phyloP scores from a whole-genome alignment of 176 grass and related monocot genomes.

The Musa itinerans region DNA sequence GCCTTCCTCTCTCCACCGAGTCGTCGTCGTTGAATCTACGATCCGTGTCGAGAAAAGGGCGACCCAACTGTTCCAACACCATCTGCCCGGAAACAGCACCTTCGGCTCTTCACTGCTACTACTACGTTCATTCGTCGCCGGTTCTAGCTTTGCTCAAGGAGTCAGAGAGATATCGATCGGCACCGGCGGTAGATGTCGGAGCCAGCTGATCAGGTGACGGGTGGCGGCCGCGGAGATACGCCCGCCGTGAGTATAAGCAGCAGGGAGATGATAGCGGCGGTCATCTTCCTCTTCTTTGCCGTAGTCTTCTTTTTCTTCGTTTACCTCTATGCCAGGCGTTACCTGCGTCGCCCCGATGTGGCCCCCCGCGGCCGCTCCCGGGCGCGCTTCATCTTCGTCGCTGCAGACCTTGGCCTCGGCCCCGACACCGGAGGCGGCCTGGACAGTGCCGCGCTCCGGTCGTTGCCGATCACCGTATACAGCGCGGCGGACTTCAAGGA shows the following conservation, averaged over 20 bases:
- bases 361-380: slow-evolving; percentile 7
- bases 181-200: too few relatives aligned
- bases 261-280: slow-evolving; percentile 45
- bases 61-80: too few relatives aligned
- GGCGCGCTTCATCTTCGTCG: slow-evolving; percentile 32
- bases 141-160: too few relatives aligned
- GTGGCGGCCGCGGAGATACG: not conserved
- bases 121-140: too few relatives aligned
- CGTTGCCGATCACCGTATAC: slow-evolving; percentile 30
- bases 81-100: too few relatives aligned
- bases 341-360: slow-evolving; percentile 17
- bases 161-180: too few relatives aligned
- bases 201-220: too few relatives aligned
- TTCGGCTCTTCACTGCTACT: too few relatives aligned
- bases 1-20: too few relatives aligned
- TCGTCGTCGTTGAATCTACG: too few relatives aligned
- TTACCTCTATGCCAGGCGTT: slow-evolving; percentile 71
- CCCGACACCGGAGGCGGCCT: slow-evolving; percentile 33
- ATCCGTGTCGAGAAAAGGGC: too few relatives aligned
- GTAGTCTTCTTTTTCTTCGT: slow-evolving; percentile 74
- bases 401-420: not conserved
- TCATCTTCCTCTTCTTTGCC: slow-evolving; percentile 70
- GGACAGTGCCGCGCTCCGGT: slow-evolving; percentile 17
- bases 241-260: slow-evolving; percentile 41
- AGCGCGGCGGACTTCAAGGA: not conserved